phyloP scores from a whole-genome alignment of 768 basidiomycete genomes.

The Lactarius pseudohatsudake region DNA sequence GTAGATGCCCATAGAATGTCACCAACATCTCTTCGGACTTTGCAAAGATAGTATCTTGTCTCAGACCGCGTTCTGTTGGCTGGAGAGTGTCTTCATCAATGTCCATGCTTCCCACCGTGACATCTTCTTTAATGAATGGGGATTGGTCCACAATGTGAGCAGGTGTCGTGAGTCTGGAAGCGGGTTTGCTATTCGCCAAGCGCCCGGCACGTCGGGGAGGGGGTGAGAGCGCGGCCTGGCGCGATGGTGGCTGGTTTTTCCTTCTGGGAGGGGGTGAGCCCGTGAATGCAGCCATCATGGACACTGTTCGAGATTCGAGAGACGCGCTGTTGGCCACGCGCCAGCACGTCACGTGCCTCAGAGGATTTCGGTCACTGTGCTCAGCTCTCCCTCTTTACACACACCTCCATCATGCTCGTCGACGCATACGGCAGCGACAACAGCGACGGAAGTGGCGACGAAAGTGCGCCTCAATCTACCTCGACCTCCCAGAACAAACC shows the following conservation, averaged over 20 bases:
- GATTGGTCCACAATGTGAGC: conserved; percentile 34
- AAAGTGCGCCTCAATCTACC: conserved; percentile 31
- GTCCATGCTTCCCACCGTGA: conserved; percentile 56
- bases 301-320: background rate
- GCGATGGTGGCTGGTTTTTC: conserved; percentile 26
- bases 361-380: conserved; percentile 1
- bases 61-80: conserved; percentile 39
- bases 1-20: conserved; percentile 66
- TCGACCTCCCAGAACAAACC: conserved; percentile 36
- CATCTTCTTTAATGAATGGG: conserved; percentile 44
- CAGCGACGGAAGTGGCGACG: conserved; percentile 52
- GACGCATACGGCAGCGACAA: conserved; percentile 71
- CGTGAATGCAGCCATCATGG: conserved; percentile 25
- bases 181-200: conserved; percentile 35
- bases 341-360: conserved; percentile 18
- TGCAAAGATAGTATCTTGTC: conserved; percentile 52
- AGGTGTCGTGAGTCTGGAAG: conserved; percentile 49
- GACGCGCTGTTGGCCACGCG: background rate
- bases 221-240: conserved; percentile 32
- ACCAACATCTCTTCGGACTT: conserved; percentile 71
- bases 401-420: conserved; percentile 63
- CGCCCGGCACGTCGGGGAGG: conserved; percentile 34
- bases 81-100: conserved; percentile 54
- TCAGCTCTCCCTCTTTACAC: background rate
- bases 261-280: conserved; percentile 28